Conservation (phyloP, 108 stramenopile genomes). For the Discostella pseudostelligera region DNA sequence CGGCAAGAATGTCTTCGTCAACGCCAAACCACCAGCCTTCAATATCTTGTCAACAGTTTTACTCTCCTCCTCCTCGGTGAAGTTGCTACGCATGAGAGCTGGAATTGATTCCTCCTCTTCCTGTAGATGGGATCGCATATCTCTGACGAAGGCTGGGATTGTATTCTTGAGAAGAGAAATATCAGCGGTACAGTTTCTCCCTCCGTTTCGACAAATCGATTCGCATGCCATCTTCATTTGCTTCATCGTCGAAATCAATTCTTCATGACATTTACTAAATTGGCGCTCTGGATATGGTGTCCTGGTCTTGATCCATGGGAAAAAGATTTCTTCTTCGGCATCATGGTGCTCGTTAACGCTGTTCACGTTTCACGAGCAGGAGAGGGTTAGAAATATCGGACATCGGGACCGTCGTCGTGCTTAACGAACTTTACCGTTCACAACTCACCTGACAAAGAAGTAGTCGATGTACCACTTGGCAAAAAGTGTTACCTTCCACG, state of each 20-base stretch:
- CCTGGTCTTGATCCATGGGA: conserved; percentile 46
- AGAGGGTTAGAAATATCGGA: no score
- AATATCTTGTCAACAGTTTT: conserved; percentile 24
- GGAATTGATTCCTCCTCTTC: conserved; percentile 45
- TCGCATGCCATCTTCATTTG: conserved; percentile 30
- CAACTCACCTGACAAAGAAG: background rate
- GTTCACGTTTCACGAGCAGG: background rate
- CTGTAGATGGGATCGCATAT: conserved; percentile 18
- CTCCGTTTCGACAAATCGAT: conserved; percentile 27
- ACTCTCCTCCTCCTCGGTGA: conserved; percentile 42
- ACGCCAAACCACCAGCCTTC: background rate
- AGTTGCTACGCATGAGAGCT: conserved; percentile 25
- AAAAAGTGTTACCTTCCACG: conserved; percentile 34
- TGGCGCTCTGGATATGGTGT: conserved; percentile 32
- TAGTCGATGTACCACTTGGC: conserved; percentile 32
- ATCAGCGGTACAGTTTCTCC: conserved; percentile 21
- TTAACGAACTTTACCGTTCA: background rate
- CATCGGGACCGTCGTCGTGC: no score
- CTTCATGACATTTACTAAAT: conserved; percentile 23
- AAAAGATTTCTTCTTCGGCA: conserved; percentile 32
- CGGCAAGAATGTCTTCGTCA: conserved; percentile 24
- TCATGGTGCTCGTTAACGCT: conserved; percentile 24
- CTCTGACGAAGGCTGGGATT: conserved; percentile 21
- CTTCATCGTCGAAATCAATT: conserved; percentile 27
- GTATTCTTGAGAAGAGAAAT: conserved; percentile 21